Conservation (phyloP, 208 protist genomes). For the Angomonas deanei region DNA sequence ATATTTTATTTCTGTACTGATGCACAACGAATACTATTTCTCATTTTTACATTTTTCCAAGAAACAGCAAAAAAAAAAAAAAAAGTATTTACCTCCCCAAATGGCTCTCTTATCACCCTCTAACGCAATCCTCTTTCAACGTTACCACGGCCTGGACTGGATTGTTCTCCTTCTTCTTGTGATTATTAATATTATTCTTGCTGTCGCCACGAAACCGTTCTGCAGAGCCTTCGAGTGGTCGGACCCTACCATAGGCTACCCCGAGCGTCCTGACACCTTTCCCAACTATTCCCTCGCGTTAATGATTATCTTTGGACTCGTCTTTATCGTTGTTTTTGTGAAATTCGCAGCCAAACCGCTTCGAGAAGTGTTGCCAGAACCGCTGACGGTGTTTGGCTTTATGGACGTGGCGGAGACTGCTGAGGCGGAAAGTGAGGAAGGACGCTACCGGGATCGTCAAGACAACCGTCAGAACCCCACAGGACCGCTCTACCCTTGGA, state of each 20-base stretch:
- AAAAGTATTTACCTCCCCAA: too few species aligned
- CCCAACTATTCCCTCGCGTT: slow-evolving; percentile 48
- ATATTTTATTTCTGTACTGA: too few species aligned
- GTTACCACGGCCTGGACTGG: slow-evolving; percentile 53
- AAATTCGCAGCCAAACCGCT: slow-evolving; percentile 24
- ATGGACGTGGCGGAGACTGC: background rate
- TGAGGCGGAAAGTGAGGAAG: background rate
- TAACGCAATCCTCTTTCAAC: background rate
- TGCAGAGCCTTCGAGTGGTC: slow-evolving; percentile 72
- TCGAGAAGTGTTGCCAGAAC: slow-evolving; percentile 19
- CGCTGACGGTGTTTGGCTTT: slow-evolving; percentile 15
- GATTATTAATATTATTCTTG: slow-evolving; percentile 12
- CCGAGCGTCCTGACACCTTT: slow-evolving; percentile 41
- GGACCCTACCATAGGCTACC: slow-evolving; percentile 63
- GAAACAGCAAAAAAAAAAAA: too few species aligned
- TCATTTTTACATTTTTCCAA: too few species aligned
- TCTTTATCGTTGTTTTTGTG: slow-evolving; percentile 38
- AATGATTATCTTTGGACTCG: slow-evolving; percentile 24
- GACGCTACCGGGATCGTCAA: background rate
- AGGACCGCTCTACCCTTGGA: slow-evolving; percentile 51
- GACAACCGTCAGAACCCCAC: slow-evolving; percentile 7
- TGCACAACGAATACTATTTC: too few species aligned
- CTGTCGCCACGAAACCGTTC: slow-evolving; percentile 17
- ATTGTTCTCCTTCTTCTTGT: slow-evolving; percentile 16
- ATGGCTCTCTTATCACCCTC: background rate